A percentile compares a stretch with the other conserved stretches of the same genome.
Evolutionary conservation across 345 rosid genomes (phyloP).

Genomic region (Gossypium anomalum): DNA sequence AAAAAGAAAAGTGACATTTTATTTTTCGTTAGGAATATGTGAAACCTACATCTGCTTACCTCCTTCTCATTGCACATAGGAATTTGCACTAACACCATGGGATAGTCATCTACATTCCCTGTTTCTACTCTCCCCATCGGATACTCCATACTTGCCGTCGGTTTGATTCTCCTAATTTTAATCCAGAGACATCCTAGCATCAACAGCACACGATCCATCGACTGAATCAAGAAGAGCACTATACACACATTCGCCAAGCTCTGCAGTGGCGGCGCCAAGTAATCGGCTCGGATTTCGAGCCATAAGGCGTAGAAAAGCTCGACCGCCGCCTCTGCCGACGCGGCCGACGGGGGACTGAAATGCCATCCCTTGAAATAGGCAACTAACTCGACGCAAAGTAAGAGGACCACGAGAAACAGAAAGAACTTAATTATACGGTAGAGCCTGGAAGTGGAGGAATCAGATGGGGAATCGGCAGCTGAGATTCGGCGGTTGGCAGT

Average conservation of each 20-base stretch:
- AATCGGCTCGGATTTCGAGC: constrained; percentile 63
- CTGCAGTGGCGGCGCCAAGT: constrained; percentile 80
- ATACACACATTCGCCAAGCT: constrained; percentile 68
- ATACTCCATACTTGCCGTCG: constrained; percentile 42
- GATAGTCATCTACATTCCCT: constrained; percentile 47
- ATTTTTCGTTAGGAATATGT: constrained; percentile 11
- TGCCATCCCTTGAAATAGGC: constrained; percentile 95
- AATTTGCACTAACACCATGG: constrained; percentile 90
- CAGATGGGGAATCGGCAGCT: constrained; percentile 28
- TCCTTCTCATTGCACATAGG: constrained; percentile 99
- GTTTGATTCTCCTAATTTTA: constrained; percentile 58
- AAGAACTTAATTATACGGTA: constrained; percentile 57
- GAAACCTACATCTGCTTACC: constrained; percentile 76
- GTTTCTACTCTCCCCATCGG: constrained; percentile 27
- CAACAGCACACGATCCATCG: constrained; percentile 66
- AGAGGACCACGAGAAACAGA: constrained; percentile 45
- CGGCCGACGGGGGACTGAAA: constrained; percentile 72
- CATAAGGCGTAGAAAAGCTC: constrained; percentile 62
- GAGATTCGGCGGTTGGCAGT: constrained; percentile 75
- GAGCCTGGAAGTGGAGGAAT: constrained; percentile 44
- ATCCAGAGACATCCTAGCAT: constrained; percentile 81
- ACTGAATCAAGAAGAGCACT: constrained; percentile 72
- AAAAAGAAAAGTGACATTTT: not conserved
- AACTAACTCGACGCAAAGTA: constrained; percentile 60
- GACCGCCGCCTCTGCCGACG: constrained; percentile 49